Base-by-base conservation (phyloP, 202 grass and related monocot species). In the Saccharum hybrid region DNA sequence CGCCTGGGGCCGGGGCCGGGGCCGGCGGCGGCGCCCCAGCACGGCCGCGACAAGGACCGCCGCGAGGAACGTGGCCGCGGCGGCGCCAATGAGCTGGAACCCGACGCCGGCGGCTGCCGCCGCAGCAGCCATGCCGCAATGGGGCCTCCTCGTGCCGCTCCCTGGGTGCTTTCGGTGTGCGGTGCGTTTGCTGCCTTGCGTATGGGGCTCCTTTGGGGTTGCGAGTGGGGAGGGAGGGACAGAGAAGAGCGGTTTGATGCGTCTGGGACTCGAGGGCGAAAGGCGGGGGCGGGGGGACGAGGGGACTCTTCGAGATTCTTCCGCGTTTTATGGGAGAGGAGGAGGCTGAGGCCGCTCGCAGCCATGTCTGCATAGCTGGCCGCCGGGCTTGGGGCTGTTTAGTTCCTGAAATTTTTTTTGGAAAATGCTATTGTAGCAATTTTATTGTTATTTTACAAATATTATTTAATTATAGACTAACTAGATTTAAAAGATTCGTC, bases 61-160 rank as follows among this genome's bases (percentile, higher is more conserved):
- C 19, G 64, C 64, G 56, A 90, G 71, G 54, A 90, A 70, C 54
- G 84, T 87, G 84, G 88, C 81, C 33, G 10, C 81, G 34, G 84
- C 80, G 7, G 38, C 15, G 41, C 52, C 84, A 46, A 48, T 49
- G 80, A 84, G 80, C 34, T 48, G 54, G 37, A 68, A 66, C 54
- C 19, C 76, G 36, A 43, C 51, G 68, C 6, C 79, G 23, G 74
- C 31, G 68, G 1, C 74, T 13, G 52, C 56, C 52, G 46, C 54
- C 39, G 45, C 63, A 64, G 45, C 76, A 64, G 71, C 82, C 88
- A 90, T 90, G 65, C 70, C 64, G 76, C 88, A 84, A 87, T 81
- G 81, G 57, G 11, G 0, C 33, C 77, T 0, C 8, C 61, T 68
- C n/a, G 48, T 2, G 10, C 13, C 2, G 52, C 79, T 30, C 64